phyloP scores from a whole-genome alignment of 345 rosid genomes.

The Dovyalis caffra region DNA sequence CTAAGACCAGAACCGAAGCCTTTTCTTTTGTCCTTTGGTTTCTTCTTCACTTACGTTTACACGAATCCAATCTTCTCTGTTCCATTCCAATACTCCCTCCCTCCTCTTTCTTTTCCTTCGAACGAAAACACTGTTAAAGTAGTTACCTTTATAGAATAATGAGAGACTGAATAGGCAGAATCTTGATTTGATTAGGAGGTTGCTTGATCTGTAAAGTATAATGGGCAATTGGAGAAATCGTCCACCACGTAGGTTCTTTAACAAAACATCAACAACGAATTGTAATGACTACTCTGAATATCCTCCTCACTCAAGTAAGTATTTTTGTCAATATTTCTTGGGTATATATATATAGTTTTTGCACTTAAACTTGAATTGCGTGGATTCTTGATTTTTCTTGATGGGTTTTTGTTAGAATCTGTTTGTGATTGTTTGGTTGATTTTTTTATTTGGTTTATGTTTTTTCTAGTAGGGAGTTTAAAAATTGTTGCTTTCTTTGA shows the following conservation, averaged over 20 bases:
- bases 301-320: constrained; percentile 2
- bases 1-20: too few relatives aligned
- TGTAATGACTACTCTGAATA: background rate
- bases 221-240: constrained; percentile 33
- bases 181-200: background rate
- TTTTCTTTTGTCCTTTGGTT: too few relatives aligned
- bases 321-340: too few relatives aligned
- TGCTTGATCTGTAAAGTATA: background rate
- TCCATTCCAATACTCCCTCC: too few relatives aligned
- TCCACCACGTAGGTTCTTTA: constrained; percentile 16
- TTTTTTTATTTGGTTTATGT: background rate
- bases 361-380: background rate
- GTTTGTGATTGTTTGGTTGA: background rate
- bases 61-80: too few relatives aligned
- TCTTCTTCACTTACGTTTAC: too few relatives aligned
- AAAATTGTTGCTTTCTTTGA: background rate
- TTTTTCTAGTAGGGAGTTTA: background rate
- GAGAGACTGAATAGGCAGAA: background rate
- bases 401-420: background rate
- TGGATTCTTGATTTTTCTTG: background rate
- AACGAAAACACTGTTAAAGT: too few relatives aligned
- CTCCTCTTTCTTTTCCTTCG: too few relatives aligned
- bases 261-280: constrained; percentile 1
- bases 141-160: background rate
- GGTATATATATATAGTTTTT: background rate